phyloP scores from a whole-genome alignment of 495 filamentous ascomycete genomes.

The Talaromyces liani region DNA sequence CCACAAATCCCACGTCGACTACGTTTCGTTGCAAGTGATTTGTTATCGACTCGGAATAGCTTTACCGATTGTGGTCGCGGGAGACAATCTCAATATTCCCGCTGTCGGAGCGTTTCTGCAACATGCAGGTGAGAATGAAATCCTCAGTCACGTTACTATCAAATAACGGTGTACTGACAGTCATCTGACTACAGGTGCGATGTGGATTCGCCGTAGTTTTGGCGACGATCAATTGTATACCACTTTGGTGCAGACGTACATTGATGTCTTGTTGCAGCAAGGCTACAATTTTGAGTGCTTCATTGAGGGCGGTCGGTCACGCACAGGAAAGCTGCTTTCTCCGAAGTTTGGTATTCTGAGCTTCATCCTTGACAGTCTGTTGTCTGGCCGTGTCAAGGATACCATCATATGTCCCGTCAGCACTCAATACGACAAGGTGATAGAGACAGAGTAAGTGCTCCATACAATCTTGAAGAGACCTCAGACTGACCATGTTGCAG shows the following conservation, averaged over 20 bases:
- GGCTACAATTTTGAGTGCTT: slow-evolving; percentile 96
- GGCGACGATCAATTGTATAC: slow-evolving; percentile 85
- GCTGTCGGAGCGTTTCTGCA: slow-evolving; percentile 84
- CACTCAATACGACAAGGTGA: slow-evolving; percentile 97
- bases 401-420: slow-evolving; percentile 90
- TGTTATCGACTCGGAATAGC: slow-evolving; percentile 88
- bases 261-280: slow-evolving; percentile 82
- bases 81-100: slow-evolving; percentile 94
- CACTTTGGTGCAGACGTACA: slow-evolving; percentile 89
- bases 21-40: slow-evolving; percentile 86
- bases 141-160: background rate
- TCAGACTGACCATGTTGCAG: slow-evolving; percentile 14
- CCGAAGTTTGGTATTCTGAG: slow-evolving; percentile 95
- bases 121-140: slow-evolving; percentile 59
- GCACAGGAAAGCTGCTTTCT: slow-evolving; percentile 86
- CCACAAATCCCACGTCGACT: slow-evolving; percentile 92
- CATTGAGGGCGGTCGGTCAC: slow-evolving; percentile 85
- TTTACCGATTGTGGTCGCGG: slow-evolving; percentile 87
- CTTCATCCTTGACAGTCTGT: slow-evolving; percentile 82
- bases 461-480: background rate
- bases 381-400: slow-evolving; percentile 84
- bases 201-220: slow-evolving; percentile 93
- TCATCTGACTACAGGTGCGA: slow-evolving; percentile 52
- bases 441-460: slow-evolving; percentile 73
- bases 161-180: background rate